Evolutionary conservation across 2,329 filamentous ascomycete genomes (phyloP), one percentile per base, ranked within the genome.

Genomic region (Colletotrichum liaoningense): DNA sequence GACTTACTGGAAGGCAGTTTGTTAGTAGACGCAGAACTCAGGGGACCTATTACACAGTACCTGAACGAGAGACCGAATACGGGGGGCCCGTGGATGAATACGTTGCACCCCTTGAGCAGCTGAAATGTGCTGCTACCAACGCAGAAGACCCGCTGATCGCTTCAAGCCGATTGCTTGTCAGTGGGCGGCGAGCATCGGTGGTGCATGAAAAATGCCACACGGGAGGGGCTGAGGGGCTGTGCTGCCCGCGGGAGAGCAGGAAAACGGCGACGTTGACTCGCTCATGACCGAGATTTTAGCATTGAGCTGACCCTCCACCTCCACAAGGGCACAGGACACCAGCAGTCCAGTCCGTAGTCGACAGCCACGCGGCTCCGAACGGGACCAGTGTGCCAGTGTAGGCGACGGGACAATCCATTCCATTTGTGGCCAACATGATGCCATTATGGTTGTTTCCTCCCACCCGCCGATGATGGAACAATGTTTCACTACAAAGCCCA

Each of bases 161-260:
- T 67, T 72, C 24, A 63, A 67, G 63, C 57, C 68, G 72, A 63
- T 58, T 71, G 72, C 57, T 63, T 59, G 57, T 67, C 38, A 63
- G 68, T 63, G 72, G 72, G 49, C 35, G 35, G 56, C 49, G 67
- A 56, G 56, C 38, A 33, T 38, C 63, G 46, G 46, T 54, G 46
- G 49, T 72, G 62, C 71, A 74, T 74, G 38, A 74, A n/a, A 46
- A 22, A 62, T 46, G 52, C 68, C 67, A 67, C 58, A 33, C 59
- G 33, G 33, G 70, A 65, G 70, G 70, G 67, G 70, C 68, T 67
- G 68, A 72, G 68, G 69, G 72, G 72, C 72, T 74, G 68, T 74
- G 72, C 69, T 72, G 55, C 55, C 67, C 70, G 52, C 70, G 8
- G 42, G 42, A 19, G 42, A 19, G 42, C 16, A n/a, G 69, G 28